Evolutionary conservation across 306 rosid species (phyloP).

Genomic region (Vigna reflexopilosa): DNA sequence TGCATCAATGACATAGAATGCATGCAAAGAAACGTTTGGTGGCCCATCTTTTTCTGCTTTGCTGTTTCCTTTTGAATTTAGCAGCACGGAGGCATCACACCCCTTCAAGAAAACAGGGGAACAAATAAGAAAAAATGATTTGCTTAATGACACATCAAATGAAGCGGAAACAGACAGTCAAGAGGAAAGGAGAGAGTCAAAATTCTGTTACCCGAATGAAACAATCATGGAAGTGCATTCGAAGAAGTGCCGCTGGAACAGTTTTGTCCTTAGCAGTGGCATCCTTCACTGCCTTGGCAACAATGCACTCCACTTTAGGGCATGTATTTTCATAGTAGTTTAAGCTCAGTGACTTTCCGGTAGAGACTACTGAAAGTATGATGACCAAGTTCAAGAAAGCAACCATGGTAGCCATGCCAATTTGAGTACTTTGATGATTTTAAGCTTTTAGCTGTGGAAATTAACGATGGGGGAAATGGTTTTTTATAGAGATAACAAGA

Average conservation of each 20-base stretch:
- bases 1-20: slow-evolving; percentile 71
- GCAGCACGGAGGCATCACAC: slow-evolving; percentile 83
- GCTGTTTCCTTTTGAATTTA: slow-evolving; percentile 73
- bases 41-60: slow-evolving; percentile 84
- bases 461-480: slow-evolving; percentile 34
- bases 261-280: slow-evolving; percentile 61
- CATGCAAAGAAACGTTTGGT: slow-evolving; percentile 81
- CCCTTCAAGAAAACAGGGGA: slow-evolving; percentile 52
- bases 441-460: slow-evolving; percentile 40
- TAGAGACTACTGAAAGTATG: slow-evolving; percentile 52
- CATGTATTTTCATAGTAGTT: slow-evolving; percentile 79
- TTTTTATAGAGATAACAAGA: slow-evolving; percentile 53
- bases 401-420: slow-evolving; percentile 53
- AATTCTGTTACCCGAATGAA: slow-evolving; percentile 70
- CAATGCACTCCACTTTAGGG: slow-evolving; percentile 64
- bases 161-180: not conserved
- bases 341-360: slow-evolving; percentile 63
- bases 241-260: slow-evolving; percentile 80
- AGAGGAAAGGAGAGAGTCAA: not conserved
- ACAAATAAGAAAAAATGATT: not conserved
- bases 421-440: slow-evolving; percentile 22
- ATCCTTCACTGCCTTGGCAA: slow-evolving; percentile 50
- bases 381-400: slow-evolving; percentile 56
- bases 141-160: slow-evolving; percentile 15
- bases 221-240: slow-evolving; percentile 89